Conservation (phyloP, 495 filamentous ascomycete genomes). For the Podospora pseudopauciseta region DNA sequence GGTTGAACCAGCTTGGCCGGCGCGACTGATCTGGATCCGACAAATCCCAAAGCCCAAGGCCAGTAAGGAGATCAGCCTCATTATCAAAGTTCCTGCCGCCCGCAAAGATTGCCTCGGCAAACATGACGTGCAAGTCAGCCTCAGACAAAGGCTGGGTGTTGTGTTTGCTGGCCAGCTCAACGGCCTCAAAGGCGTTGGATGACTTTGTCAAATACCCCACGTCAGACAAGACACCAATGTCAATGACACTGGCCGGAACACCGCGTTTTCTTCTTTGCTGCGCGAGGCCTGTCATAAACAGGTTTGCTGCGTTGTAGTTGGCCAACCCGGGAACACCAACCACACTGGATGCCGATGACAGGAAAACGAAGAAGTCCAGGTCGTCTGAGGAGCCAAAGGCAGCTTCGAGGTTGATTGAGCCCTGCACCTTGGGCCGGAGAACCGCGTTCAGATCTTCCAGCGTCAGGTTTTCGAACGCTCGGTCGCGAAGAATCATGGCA, state of each 20-base stretch:
- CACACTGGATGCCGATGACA: constrained; percentile 48
- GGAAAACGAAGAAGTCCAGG: constrained; percentile 58
- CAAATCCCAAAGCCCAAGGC: background rate
- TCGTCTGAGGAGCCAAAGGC: background rate
- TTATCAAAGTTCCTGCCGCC: background rate
- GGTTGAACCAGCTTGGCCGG: background rate
- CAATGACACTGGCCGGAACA: constrained; percentile 36
- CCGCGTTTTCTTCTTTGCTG: constrained; percentile 25
- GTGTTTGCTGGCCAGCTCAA: background rate
- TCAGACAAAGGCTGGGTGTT: background rate
- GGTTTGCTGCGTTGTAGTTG: constrained; percentile 52
- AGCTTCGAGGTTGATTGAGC: background rate
- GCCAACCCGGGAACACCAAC: constrained; percentile 47
- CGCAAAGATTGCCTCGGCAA: constrained; percentile 7
- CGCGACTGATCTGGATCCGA: background rate
- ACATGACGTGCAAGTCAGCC: background rate
- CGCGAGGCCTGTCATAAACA: constrained; percentile 40
- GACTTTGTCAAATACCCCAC: constrained; percentile 22
- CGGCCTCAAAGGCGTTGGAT: constrained; percentile 6
- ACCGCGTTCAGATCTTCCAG: constrained; percentile 2
- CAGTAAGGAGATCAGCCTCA: background rate
- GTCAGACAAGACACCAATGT: constrained; percentile 36
- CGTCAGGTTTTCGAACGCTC: constrained; percentile 11
- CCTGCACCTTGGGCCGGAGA: constrained; percentile 8
- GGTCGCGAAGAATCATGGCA: constrained; percentile 22